Evolutionary conservation across 192 early-diverging fungal genomes (phyloP), one percentile per base, ranked within the genome.

Genomic region (Podila epigama): DNA sequence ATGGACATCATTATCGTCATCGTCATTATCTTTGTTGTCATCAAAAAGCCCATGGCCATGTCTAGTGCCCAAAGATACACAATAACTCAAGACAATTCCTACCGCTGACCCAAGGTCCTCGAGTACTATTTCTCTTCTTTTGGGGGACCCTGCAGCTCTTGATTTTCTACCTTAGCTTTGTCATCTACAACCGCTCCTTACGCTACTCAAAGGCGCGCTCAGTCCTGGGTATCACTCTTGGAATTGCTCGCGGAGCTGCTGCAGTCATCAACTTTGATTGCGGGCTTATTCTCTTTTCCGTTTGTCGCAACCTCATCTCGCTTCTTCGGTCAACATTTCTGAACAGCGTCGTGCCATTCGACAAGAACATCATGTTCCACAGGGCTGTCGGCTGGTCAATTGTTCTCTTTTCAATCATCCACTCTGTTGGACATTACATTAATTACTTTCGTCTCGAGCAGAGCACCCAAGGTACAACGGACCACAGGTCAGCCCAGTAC

Each of bases 351-450:
- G 86, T 96, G 13, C 93, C 93, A 5, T 94, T 95, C 69, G 93
- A 95, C 81, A 89, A 93, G 66, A 93, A 91, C 64, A 87, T 92
- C 60, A 80, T 89, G 50, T 94, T 95, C 66, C 92, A 95, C 81
- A 93, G 92, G 79, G 75, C 86, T 13, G 86, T 95, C 40, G 94
- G 88, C 16, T 93, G 88, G 82, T 91, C 86, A 16, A 92, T 95
- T 18, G 82, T 92, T 5, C 82, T 94, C 28, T 95, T 94, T 75
- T 81, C 93, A 12, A 75, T 86, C 56, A 86, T 94, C 0, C 94
- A 96, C 75, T 67, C 69, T 20, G 82, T 85, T 4, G 84, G 85
- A 9, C 94, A 96, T 68, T 96, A 93, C 83, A 84, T 87, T 70
- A 95, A 96, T 80, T 95, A 89, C 75, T 84, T 84, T 53, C 85